Evolutionary conservation across 768 basidiomycete species (phyloP).

Genomic region (Daedaleopsis nitida): DNA sequence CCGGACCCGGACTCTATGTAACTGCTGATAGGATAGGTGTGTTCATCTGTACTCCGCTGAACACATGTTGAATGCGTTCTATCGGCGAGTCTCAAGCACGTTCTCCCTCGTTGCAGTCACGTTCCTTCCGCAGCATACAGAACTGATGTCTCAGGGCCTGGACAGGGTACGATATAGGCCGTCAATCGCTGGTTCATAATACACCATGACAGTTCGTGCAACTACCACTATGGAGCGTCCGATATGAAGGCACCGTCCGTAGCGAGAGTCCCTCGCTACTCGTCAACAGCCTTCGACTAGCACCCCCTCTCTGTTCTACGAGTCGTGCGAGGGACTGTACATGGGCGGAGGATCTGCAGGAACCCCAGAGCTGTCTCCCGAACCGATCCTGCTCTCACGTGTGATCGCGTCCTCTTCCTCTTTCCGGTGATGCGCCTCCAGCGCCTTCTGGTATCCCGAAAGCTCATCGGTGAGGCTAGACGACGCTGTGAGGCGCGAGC

Average conservation of each 20-base stretch:
- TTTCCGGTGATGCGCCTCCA: slow-evolving; percentile 29
- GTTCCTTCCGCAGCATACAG: background rate
- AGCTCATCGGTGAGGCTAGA: slow-evolving; percentile 22
- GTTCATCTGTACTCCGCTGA: background rate
- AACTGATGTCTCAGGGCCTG: background rate
- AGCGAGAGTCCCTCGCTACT: too few relatives aligned
- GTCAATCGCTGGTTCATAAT: background rate
- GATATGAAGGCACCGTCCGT: background rate
- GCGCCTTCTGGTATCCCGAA: slow-evolving; percentile 25
- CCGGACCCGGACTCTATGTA: slow-evolving; percentile 2
- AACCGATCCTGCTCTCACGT: background rate
- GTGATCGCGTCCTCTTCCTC: slow-evolving; percentile 14
- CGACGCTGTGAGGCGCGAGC: slow-evolving; percentile 11
- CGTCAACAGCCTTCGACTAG: too few relatives aligned
- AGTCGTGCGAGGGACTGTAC: slow-evolving; percentile 11
- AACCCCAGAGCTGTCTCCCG: slow-evolving; percentile 10
- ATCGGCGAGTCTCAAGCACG: background rate
- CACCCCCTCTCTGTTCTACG: too few relatives aligned
- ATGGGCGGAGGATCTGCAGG: slow-evolving; percentile 25
- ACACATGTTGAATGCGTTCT: background rate
- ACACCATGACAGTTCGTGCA: too few relatives aligned
- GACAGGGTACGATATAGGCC: background rate
- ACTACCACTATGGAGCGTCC: too few relatives aligned
- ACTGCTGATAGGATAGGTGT: background rate
- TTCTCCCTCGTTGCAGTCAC: background rate